Base-by-base conservation (phyloP, 345 rosid genomes). In the Populus euphratica region DNA sequence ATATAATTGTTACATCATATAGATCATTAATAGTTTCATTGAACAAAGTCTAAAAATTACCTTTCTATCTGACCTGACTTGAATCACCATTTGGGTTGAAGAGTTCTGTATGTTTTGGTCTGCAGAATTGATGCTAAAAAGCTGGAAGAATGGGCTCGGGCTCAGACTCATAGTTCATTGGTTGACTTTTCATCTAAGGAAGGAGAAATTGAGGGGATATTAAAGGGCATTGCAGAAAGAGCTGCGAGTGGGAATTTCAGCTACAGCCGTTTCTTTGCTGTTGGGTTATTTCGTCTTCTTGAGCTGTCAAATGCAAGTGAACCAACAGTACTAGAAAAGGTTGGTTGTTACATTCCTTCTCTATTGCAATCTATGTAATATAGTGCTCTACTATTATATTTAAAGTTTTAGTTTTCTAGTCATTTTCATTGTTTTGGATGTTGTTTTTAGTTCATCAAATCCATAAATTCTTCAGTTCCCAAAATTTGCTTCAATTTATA, bases 201-300 rank as follows among this genome's bases (percentile, higher is more conserved):
- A 56, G 99, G 98, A 79, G 95, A 96, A 82, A 87, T 93, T 76
- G 99, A 96, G 83, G 87, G 83, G 27, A 61, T 88, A 69, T 78
- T 96, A 5, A 93, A 92, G 87, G 94, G 88, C 82, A 91, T 95
- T 75, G 89, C 97, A 16, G 96, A 80, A 77, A 92, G 97, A 89
- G 94, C 98, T 41, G 85, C 85, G 39, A 77, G 80, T 74, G 94
- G 91, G 72, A 87, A 90, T 52, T 96, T 96, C 84, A 91, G 94
- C 87, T 96, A 96, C 84, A 93, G 99, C 80, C 94, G 99, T 79
- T 93, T 96, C 94, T 93, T 96, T 81, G 99, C 98, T 17, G 87
- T 96, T 73, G 99, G 99, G 27, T 85, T 96, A 52, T 93, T 96
- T 80, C 98, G 99, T 80, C 90, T 96, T 85, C 97, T 96, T 61